Evolutionary conservation across 768 basidiomycete species (phyloP), one percentile per base, ranked within the genome.

Genomic region (Boletus sp.): DNA sequence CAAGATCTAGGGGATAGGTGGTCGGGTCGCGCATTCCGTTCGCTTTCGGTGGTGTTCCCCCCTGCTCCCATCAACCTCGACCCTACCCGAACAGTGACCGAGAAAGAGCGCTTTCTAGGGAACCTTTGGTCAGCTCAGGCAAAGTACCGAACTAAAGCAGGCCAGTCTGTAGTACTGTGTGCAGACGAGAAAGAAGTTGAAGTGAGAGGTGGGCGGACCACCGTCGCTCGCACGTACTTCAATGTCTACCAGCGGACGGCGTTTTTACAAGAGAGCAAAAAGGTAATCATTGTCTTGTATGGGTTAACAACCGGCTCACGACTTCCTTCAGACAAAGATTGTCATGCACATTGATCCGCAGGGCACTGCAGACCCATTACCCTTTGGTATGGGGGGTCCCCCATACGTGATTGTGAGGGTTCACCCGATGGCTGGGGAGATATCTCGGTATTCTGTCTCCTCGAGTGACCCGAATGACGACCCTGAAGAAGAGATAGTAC

Each of bases 101-200:
- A 90, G 69, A 96, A 95, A 72, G 79, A 80, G 40, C 82, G 89
- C 9, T 98, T 98, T 67, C 73, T 98, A 33, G 86, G 93, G 61
- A 94, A 93, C 67, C 73, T 98, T 11, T 98, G 94, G 94, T 81
- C 81, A 42, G 86, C 86, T 24, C 94, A 98, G 69, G 92, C 92
- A 8, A 83, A 80, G 47, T 89, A 89, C 62, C 79, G 94, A 55
- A 82, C 91, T 2, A 83, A 83, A 50, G 72, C 79, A 8, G 89
- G 87, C 0, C 87, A 89, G 66, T 89, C 89, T 2, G 85, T 90
- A 17, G 83, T 88, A 10, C 74, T 92, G 14, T 78, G 80, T 59
- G 79, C 89, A 5, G 82, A 88, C 17, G 90, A 92, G 55, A 77
- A 80, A 59, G 89, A 92, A 68, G 88, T 95, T 3, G 89, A 93